Percentiles rank a stretch among this genome's conserved stretches.
phyloP scores from a whole-genome alignment of 495 filamentous ascomycete genomes.

The Penicillium waksmanii region DNA sequence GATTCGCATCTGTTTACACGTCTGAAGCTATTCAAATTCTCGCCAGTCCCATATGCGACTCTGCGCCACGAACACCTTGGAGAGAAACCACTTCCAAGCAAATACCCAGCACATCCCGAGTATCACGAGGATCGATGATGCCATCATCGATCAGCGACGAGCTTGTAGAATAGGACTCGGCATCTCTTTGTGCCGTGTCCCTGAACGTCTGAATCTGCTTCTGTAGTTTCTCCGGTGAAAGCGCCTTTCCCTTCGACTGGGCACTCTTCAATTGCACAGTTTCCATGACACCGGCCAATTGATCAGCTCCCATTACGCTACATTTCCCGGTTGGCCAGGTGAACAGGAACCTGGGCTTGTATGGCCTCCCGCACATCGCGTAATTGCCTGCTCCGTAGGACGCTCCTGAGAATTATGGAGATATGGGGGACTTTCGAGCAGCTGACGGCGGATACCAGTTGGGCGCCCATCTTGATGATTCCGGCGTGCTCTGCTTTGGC shows the following conservation, averaged over 20 bases:
- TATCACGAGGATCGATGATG: constrained; percentile 40
- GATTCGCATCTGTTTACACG: neutral
- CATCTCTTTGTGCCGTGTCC: constrained; percentile 25
- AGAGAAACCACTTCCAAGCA: constrained; percentile 36
- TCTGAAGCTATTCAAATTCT: constrained; percentile 17
- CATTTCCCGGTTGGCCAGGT: constrained; percentile 39
- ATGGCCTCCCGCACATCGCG: constrained; percentile 39
- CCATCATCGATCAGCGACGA: constrained; percentile 39
- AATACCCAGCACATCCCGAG: constrained; percentile 37
- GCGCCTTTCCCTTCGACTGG: constrained; percentile 20
- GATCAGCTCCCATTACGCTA: constrained; percentile 40
- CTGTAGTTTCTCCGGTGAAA: constrained; percentile 27
- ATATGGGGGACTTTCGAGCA: constrained; percentile 38
- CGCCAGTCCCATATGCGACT: constrained; percentile 24
- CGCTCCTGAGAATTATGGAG: constrained; percentile 36
- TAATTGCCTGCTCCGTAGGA: constrained; percentile 43
- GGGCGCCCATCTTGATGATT: constrained; percentile 38
- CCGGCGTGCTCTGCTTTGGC: constrained; percentile 37
- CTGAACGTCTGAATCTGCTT: constrained; percentile 23
- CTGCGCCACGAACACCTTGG: constrained; percentile 23
- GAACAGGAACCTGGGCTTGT: constrained; percentile 36
- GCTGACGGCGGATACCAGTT: constrained; percentile 37
- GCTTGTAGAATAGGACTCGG: constrained; percentile 34
- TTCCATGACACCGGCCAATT: constrained; percentile 38
- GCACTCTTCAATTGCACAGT: constrained; percentile 29